Evolutionary conservation across 2,329 filamentous ascomycete species (phyloP), one percentile per base, ranked within the genome.

Genomic region (Scleromitrula shiraiana): DNA sequence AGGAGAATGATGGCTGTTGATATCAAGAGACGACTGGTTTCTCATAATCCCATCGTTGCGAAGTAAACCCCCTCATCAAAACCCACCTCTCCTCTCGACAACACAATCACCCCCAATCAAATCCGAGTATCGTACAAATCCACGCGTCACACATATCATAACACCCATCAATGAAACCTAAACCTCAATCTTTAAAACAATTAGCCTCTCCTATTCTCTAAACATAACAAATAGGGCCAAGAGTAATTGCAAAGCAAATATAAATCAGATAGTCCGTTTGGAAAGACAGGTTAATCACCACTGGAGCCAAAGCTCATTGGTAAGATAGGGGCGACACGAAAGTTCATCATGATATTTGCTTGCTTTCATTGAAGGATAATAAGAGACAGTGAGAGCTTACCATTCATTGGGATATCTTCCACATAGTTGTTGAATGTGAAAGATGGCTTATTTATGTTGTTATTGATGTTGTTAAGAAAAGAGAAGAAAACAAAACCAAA

Each of bases 241-340:
- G 26, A 19, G 15, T 12, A 10, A 22, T 32, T 19, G 36, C 24
- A 26, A 23, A 7, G n/a, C n/a, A n/a, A n/a, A n/a, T n/a, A 23
- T 14, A 30, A 30, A 65, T 75, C 71, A 75, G 72, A 63, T 57
- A 63, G 71, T 76, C 73, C 72, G 67, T 75, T 77, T 77, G 74
- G 74, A 70, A 68, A 71, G 73, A 76, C 73, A 69, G 74, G 74
- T 76, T 71, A 51, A 65, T 77, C 75, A 77, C 73, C 74, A 78
- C 70, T 52, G 60, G 62, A 63, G 60, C 55, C 51, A 59, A 37
- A 60, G 55, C 57, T 63, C 57, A 52, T 56, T 59, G 57, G 68
- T 77, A 74, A 72, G 75, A 73, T 74, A 75, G 75, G 75, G 75
- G 75, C 75, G 75, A 77, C 75, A 74, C 68, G 64, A 67, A 64